Evolutionary conservation across 225 moss, liverwort and hornwort species (phyloP), one percentile per base, ranked within the genome.

Genomic region (Antitrichia curtipendula): DNA sequence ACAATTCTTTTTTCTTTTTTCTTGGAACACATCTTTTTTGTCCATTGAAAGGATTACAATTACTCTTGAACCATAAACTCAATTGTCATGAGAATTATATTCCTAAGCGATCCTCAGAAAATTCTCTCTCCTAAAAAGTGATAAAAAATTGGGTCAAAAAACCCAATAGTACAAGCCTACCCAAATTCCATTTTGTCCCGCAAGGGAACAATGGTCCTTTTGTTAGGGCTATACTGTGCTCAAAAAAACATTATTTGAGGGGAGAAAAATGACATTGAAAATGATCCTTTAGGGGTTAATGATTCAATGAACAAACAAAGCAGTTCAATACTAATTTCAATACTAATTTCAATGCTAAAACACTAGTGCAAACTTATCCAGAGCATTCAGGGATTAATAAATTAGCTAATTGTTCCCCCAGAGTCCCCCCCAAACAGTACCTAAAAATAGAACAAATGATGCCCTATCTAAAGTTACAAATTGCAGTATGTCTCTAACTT

Each of bases 91-190:
- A 6, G 32, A 32, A 32, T 8, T 7, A 5, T 5, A 74, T 50
- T 13, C 2, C 12, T 1, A 7, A 0, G 0, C 8, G 8, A 0
- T 18, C 2, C 0, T 1, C 5, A 5, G 0, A 21, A 32, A 32
- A 12, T 3, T 32, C 8, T 49, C 2, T 73, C 4, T 19, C 0
- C 4, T 9, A 7, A 21, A 20, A 50, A 49, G 20, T 49, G 2
- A 74, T 6, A 12, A 4, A 14, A 49, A 21, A 50, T 20, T 32
- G 5, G 20, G 32, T 50, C 3, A 8, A 2, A 7, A 32, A 32
- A 1, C 3, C 1, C 2, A 0, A 31, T 73, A 31, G 2, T 49
- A 11, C 5, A 49, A 49, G 47, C 25, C 19, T 73, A 29, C 0
- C 6, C 0, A 2, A 31, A 19, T 19, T 73, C 18, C 19, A 31